These are phyloP conservation scores for Chlorella sp. DNA, from an alignment of 139 green algal species.

Conservation along the genomic window DNA sequence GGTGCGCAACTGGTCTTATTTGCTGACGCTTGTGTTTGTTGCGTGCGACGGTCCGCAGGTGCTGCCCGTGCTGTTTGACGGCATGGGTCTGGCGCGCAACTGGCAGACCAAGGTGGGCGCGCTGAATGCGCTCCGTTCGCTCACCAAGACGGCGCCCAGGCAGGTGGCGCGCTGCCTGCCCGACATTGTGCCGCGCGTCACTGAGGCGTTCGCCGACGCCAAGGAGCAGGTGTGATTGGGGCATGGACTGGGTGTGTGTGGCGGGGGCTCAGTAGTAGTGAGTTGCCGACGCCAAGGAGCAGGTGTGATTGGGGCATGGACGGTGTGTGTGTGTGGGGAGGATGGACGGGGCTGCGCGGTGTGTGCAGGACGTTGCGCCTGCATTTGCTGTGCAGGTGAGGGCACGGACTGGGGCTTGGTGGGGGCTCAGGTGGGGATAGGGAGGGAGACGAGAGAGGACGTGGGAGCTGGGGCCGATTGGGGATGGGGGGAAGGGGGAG, in stretches of 20 bases:
- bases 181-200: conserved; percentile 70
- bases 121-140: conserved; percentile 49
- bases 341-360: neutral
- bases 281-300: conserved; percentile 62
- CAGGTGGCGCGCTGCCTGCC: conserved; percentile 58
- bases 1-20: no score
- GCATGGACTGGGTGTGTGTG: neutral
- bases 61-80: conserved; percentile 58
- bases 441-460: no score
- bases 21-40: no score
- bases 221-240: conserved; percentile 40
- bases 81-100: conserved; percentile 56
- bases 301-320: conserved; percentile 11
- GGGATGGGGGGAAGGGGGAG: no score
- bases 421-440: no score
- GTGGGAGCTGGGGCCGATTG: no score
- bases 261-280: neutral
- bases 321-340: neutral
- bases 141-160: conserved; percentile 44
- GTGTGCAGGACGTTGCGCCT: no score
- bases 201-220: conserved; percentile 58
- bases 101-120: conserved; percentile 72
- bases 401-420: neutral
- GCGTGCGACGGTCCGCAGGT: no score
- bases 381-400: no score